phyloP scores from a whole-genome alignment of 2,329 filamentous ascomycete genomes.

The Calonectria leucothoes region DNA sequence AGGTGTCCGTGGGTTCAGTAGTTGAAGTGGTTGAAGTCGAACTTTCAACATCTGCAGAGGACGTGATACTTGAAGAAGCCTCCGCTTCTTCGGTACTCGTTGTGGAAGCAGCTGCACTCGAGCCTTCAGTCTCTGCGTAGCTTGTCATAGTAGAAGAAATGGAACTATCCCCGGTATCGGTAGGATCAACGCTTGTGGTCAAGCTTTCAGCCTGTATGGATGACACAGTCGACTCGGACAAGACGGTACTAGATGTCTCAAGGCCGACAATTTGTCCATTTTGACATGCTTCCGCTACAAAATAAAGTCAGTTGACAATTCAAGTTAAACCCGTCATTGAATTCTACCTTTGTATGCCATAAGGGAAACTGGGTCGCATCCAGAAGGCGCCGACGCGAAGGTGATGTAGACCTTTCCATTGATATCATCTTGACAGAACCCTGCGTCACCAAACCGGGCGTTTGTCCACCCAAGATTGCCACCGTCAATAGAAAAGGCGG shows the following conservation, averaged over 20 bases:
- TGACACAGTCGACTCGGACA: neutral
- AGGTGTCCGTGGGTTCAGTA: neutral
- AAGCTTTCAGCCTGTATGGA: neutral
- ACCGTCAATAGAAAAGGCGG: neutral
- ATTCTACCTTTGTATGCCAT: neutral
- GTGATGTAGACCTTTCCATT: neutral
- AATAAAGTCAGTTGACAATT: neutral
- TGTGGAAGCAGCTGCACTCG: neutral
- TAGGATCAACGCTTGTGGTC: neutral
- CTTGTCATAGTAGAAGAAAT: neutral
- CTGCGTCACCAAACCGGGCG: neutral
- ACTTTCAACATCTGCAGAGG: neutral
- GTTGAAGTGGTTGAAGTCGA: neutral
- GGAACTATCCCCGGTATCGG: neutral
- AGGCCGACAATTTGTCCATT: neutral
- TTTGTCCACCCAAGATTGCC: neutral
- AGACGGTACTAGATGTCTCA: neutral
- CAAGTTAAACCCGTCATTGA: neutral
- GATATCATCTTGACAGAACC: neutral
- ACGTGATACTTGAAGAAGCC: neutral
- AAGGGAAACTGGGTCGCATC: neutral
- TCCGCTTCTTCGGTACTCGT: neutral
- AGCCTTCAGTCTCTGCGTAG: neutral
- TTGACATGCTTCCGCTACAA: neutral
- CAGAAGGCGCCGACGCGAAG: neutral